Base-by-base conservation (phyloP, 2,329 filamentous ascomycete species). In the Xylariomycetidae sp. region DNA sequence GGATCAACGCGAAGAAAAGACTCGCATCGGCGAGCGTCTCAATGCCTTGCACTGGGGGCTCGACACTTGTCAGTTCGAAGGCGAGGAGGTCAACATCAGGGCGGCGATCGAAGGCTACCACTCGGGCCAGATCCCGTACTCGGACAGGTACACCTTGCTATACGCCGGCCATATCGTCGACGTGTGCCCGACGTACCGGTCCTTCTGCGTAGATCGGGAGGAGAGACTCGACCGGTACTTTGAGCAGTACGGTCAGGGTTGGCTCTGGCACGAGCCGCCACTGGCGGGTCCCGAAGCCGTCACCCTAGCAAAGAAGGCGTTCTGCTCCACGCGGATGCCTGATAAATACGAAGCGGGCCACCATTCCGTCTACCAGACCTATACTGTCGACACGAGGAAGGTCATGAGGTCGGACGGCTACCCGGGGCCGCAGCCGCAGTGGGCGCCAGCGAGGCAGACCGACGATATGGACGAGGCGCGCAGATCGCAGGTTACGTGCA, bases 211-310 rank as follows among this genome's bases (percentile, higher is more conserved):
- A 4, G 57, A 67, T 45, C 58, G 67, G 37, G 34, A 39, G 9
- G 54, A 54, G 12, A 57, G 63, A 16, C 54, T 70, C 9, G 60
- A 64, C 36, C 51, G 48, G 2, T 70, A 69, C 34, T 46, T 30
- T 22, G 48, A 42, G 4, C 27, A 41, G 9, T 39, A 64, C 40
- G 66, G 66, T 3, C 45, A 53, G 1, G 64, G 64, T 7, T 69
- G 63, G 61, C 54, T 70, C 10, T 71, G 66, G 66, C 64, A 63
- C 33, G 66, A 70, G 37, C 58, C 61, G 4, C 66, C 67, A 1
- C 49, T 70, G 3, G 42, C 55, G 15, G 48, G 50, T 10, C 26
- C 41, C 16, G 30, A 29, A 12, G 44, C 17, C 3, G 42, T 31
- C 2, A 35, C 42, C 13, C 25, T 55, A 6, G 60, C 54, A 14